A percentile compares a stretch with the other conserved stretches of the same genome.
Conservation (phyloP, 495 filamentous ascomycete species). For the Xylaria acuta region DNA sequence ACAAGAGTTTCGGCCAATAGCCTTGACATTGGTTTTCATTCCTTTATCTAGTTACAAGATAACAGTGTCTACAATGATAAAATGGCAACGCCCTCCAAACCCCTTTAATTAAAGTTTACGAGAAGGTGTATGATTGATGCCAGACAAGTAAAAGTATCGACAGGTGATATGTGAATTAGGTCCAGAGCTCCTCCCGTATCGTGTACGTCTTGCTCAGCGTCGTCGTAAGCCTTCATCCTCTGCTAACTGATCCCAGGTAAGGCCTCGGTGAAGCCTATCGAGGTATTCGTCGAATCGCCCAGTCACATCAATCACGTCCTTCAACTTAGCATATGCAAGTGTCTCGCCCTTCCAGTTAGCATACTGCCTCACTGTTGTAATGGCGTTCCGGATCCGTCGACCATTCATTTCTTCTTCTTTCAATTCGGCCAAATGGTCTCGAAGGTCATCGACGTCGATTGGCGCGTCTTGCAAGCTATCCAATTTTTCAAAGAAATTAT, state of each 20-base stretch:
- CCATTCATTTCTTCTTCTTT: conserved; percentile 44
- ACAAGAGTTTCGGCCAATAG: not conserved
- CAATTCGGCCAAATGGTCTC: conserved; percentile 4
- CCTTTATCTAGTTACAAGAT: too few species aligned
- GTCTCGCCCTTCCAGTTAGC: conserved; percentile 26
- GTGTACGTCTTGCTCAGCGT: not conserved
- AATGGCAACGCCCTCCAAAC: too few species aligned
- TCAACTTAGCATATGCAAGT: conserved; percentile 29
- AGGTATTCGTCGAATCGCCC: conserved; percentile 13
- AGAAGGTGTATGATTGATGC: too few species aligned
- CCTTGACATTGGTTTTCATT: not conserved
- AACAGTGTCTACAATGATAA: too few species aligned
- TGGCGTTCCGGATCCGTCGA: conserved; percentile 46
- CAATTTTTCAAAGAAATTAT: conserved; percentile 32
- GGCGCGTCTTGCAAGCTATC: not conserved
- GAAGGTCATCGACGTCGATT: not conserved
- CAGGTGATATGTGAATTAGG: too few species aligned
- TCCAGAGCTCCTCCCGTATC: not conserved
- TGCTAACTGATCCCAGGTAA: not conserved
- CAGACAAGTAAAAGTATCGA: too few species aligned
- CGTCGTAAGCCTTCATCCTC: not conserved
- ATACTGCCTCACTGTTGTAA: conserved; percentile 37
- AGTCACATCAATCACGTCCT: conserved; percentile 33
- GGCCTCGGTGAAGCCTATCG: not conserved
- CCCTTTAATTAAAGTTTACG: too few species aligned